phyloP scores from a whole-genome alignment of 306 rosid species.

The Hylodesmum podocarpum region DNA sequence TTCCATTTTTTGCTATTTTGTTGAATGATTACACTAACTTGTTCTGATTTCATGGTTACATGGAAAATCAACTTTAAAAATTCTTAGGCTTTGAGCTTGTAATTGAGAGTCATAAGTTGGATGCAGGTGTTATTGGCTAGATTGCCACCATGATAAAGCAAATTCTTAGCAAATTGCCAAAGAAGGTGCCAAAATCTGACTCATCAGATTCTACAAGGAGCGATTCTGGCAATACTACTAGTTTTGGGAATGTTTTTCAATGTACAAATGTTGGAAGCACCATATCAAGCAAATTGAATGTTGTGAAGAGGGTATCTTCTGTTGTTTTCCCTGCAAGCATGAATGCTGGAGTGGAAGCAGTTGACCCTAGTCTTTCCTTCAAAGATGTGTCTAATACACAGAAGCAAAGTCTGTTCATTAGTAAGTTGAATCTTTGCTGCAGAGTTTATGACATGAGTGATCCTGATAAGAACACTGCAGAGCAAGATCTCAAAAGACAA shows the following conservation, averaged over 20 bases:
- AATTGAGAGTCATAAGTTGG: slow-evolving; percentile 27
- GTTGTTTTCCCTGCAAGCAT: slow-evolving; percentile 94
- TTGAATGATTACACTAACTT: neutral
- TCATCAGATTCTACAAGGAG: slow-evolving; percentile 58
- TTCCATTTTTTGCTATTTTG: neutral
- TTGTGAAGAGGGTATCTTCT: slow-evolving; percentile 92
- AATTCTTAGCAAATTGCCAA: slow-evolving; percentile 86
- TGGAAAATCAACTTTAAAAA: neutral
- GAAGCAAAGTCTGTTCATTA: slow-evolving; percentile 79
- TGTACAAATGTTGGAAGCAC: slow-evolving; percentile 95
- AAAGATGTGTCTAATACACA: slow-evolving; percentile 92
- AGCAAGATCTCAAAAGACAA: slow-evolving; percentile 87
- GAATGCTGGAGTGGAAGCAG: slow-evolving; percentile 75
- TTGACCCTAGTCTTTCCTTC: slow-evolving; percentile 84
- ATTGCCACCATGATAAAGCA: slow-evolving; percentile 82
- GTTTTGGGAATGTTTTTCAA: slow-evolving; percentile 81
- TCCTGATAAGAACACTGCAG: slow-evolving; percentile 51
- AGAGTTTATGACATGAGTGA: slow-evolving; percentile 67
- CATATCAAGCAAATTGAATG: slow-evolving; percentile 90
- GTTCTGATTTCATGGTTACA: slow-evolving; percentile 13
- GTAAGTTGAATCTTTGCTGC: slow-evolving; percentile 89
- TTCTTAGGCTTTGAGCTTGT: neutral
- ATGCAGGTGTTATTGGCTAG: slow-evolving; percentile 40
- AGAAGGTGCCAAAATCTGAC: slow-evolving; percentile 76
- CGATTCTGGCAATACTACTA: slow-evolving; percentile 66